A percentile compares a stretch with the other conserved stretches of the same genome.
Evolutionary conservation across 495 filamentous ascomycete genomes (phyloP).

Genomic region (Penicillium malachiteum): DNA sequence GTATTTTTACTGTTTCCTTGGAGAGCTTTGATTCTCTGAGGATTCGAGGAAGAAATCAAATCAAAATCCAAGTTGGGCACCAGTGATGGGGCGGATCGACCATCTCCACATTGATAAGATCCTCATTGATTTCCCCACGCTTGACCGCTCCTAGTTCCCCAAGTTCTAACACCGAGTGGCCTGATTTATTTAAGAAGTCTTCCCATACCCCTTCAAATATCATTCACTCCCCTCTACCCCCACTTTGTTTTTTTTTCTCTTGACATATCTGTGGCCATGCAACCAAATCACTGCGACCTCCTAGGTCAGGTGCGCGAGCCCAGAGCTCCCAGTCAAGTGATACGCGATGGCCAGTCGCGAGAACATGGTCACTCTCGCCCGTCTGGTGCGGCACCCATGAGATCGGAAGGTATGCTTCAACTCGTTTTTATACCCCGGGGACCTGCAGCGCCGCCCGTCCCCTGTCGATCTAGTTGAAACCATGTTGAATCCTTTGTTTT

Average conservation of each 20-base stretch:
- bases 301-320: conserved; percentile 46
- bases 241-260: conserved; percentile 1
- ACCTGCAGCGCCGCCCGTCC: conserved; percentile 1
- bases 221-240: conserved; percentile 1
- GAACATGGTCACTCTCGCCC: conserved; percentile 38
- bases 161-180: conserved; percentile 26
- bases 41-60: background rate
- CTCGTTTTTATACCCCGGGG: conserved; percentile 15
- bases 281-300: conserved; percentile 47
- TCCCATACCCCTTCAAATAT: conserved; percentile 6
- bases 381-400: conserved; percentile 39
- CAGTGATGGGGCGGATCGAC: conserved; percentile 21
- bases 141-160: conserved; percentile 29
- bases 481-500: conserved; percentile 8
- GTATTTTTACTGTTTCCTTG: conserved; percentile 2
- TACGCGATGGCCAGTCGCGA: conserved; percentile 39
- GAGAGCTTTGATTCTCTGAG: background rate
- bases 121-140: conserved; percentile 23
- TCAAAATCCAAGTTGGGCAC: conserved; percentile 20
- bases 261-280: conserved; percentile 29
- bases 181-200: conserved; percentile 23
- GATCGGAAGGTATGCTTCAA: conserved; percentile 47
- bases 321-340: conserved; percentile 40
- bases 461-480: conserved; percentile 18
- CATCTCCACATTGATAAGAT: conserved; percentile 32